These are phyloP conservation scores for Zygotorulaspora florentina DNA, from an alignment of 805 yeast species.

Conservation along the genomic window DNA sequence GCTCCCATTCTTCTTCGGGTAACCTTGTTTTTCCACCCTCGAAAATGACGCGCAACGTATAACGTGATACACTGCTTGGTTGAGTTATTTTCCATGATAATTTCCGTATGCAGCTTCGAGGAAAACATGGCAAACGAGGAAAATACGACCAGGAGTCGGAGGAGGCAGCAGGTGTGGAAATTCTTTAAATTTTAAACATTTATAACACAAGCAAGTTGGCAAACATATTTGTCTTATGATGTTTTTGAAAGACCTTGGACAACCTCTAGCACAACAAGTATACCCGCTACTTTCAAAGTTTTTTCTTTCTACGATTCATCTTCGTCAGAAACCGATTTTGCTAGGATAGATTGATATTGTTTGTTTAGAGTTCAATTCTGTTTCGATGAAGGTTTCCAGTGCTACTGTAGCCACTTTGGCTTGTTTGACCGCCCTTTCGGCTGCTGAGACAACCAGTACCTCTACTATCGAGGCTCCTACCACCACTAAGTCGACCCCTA, in stretches of 20 bases:
- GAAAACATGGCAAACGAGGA: conserved; percentile 2
- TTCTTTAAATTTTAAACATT: not conserved
- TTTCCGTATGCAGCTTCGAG: not conserved
- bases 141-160: not conserved
- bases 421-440: conserved; percentile 33
- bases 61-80: not conserved
- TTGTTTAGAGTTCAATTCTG: not conserved
- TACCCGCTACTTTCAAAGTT: conserved; percentile 16
- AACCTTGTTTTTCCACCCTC: not conserved
- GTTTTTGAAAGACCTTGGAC: conserved; percentile 8
- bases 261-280: conserved; percentile 21
- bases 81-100: not conserved
- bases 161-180: not conserved
- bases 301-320: not conserved
- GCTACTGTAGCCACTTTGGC: conserved; percentile 41
- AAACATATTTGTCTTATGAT: not conserved
- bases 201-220: not conserved
- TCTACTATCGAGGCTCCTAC: conserved; percentile 24
- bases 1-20: no score
- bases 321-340: not conserved
- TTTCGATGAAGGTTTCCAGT: conserved; percentile 42
- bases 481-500: conserved; percentile 34
- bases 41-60: conserved; percentile 1
- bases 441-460: conserved; percentile 30
- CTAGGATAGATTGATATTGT: not conserved